phyloP scores from a whole-genome alignment of 768 basidiomycete genomes.

The Scleroderma bovista region DNA sequence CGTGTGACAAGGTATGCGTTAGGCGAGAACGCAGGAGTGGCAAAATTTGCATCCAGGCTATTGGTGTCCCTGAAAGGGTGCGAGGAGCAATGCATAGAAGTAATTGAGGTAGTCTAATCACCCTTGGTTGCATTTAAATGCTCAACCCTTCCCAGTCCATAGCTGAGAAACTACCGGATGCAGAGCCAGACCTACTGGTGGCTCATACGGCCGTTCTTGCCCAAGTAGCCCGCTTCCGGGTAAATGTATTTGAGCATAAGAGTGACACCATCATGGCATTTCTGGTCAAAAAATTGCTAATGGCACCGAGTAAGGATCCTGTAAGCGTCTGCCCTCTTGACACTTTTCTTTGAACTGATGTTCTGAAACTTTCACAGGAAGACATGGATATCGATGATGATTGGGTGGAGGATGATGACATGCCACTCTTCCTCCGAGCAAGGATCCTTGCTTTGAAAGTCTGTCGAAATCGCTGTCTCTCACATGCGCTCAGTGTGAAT shows the following conservation, averaged over 20 bases:
- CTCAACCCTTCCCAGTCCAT: slow-evolving; percentile 45
- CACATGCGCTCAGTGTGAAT: slow-evolving; percentile 52
- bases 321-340: slow-evolving; percentile 31
- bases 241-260: slow-evolving; percentile 70
- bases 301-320: slow-evolving; percentile 44
- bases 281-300: slow-evolving; percentile 64
- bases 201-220: slow-evolving; percentile 67
- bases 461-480: slow-evolving; percentile 73
- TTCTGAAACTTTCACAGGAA: slow-evolving; percentile 33
- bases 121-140: background rate
- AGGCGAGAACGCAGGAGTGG: slow-evolving; percentile 56
- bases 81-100: slow-evolving; percentile 42
- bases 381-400: slow-evolving; percentile 59
- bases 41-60: slow-evolving; percentile 83
- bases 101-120: slow-evolving; percentile 57
- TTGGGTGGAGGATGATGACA: slow-evolving; percentile 68
- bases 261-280: slow-evolving; percentile 72
- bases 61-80: slow-evolving; percentile 55
- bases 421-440: slow-evolving; percentile 55
- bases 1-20: slow-evolving; percentile 54
- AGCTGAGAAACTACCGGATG: slow-evolving; percentile 43
- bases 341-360: background rate
- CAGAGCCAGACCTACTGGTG: slow-evolving; percentile 47
- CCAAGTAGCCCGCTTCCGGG: slow-evolving; percentile 64
- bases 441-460: slow-evolving; percentile 78